These are phyloP conservation scores for Saccharomycopsis fermentans DNA, from an alignment of 805 yeast species.

Conservation along the genomic window DNA sequence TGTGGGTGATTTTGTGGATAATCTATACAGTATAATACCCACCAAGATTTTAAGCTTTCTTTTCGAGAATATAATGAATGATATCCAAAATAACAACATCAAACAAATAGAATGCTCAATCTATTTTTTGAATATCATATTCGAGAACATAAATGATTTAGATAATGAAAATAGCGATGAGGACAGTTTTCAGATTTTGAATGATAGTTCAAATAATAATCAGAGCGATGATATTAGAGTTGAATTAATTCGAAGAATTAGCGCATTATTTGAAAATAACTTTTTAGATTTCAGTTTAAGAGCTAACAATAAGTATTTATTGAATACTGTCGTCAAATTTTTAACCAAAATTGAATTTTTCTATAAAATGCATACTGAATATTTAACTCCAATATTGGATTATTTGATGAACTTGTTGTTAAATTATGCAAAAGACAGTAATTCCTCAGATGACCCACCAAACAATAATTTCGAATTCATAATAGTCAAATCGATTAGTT, in stretches of 20 bases:
- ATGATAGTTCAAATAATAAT: neutral
- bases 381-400: constrained; percentile 42
- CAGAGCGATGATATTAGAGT: neutral
- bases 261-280: constrained; percentile 20
- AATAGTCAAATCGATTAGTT: constrained; percentile 36
- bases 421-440: neutral
- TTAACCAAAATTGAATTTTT: constrained; percentile 53
- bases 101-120: constrained; percentile 46
- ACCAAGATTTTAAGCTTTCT: constrained; percentile 37
- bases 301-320: constrained; percentile 23
- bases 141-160: constrained; percentile 36
- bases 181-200: constrained; percentile 16
- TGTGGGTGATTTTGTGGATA: constrained; percentile 68
- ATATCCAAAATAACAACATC: constrained; percentile 18
- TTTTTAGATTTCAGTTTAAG: constrained; percentile 22
- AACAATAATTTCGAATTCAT: constrained; percentile 1
- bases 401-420: constrained; percentile 38
- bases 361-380: constrained; percentile 34
- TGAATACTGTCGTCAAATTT: constrained; percentile 44
- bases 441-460: neutral
- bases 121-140: constrained; percentile 45
- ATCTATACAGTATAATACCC: constrained; percentile 58
- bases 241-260: neutral
- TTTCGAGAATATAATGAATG: constrained; percentile 26
- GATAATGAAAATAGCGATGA: constrained; percentile 24